A percentile compares a stretch with the other conserved stretches of the same genome.
Evolutionary conservation across 1,139 yeast genomes (phyloP).

Genomic region (Debaryomyces psychrophilus): DNA sequence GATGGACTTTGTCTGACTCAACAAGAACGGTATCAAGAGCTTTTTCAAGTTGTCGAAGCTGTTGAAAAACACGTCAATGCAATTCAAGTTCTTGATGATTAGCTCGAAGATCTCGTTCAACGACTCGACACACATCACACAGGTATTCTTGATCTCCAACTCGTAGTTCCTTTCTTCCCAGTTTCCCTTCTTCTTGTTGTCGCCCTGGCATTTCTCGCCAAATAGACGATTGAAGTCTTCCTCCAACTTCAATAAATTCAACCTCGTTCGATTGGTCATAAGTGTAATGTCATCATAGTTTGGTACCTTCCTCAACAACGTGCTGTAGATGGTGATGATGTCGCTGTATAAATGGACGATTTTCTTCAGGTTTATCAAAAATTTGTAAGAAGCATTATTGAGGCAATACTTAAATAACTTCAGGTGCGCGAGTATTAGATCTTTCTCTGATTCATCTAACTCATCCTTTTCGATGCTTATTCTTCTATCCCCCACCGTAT

Average conservation of each 20-base stretch:
- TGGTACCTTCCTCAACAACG: constrained; percentile 44
- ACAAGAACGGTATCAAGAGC: constrained; percentile 39
- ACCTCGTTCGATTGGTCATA: constrained; percentile 34
- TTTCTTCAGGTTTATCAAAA: constrained; percentile 33
- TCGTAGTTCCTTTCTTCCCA: constrained; percentile 40
- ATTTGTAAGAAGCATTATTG: constrained; percentile 34
- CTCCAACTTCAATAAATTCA: constrained; percentile 33
- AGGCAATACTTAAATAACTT: constrained; percentile 38
- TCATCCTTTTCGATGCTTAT: constrained; percentile 26
- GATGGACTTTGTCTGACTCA: constrained; percentile 34
- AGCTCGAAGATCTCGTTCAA: constrained; percentile 27
- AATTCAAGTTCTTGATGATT: constrained; percentile 29
- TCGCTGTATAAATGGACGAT: constrained; percentile 43
- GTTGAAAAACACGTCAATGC: constrained; percentile 40
- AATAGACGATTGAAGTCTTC: constrained; percentile 35
- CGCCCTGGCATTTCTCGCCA: constrained; percentile 20
- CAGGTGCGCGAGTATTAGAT: constrained; percentile 31
- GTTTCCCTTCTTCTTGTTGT: constrained; percentile 14
- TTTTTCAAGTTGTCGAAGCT: constrained; percentile 44
- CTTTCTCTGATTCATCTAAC: constrained; percentile 28
- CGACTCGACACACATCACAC: constrained; percentile 25
- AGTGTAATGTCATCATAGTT: constrained; percentile 46
- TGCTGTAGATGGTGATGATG: constrained; percentile 43
- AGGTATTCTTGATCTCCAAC: constrained; percentile 24
- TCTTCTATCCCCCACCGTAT: constrained; percentile 36